Conservation (phyloP, 176 grass and related monocot species). For the Neostapfia colusana region DNA sequence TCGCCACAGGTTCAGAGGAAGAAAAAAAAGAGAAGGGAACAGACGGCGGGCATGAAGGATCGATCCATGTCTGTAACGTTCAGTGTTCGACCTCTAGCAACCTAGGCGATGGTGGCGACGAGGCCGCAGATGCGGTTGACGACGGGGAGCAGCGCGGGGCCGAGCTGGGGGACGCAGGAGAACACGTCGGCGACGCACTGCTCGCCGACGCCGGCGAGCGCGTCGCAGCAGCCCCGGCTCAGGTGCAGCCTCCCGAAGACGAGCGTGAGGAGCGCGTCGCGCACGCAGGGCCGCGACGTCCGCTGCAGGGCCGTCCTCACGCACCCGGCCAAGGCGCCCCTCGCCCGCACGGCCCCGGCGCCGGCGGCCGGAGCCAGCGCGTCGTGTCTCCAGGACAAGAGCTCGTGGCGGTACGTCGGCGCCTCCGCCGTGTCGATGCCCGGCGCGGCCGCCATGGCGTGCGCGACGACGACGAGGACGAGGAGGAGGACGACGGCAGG, state of each 20-base stretch:
- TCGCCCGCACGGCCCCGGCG: neutral
- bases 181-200: slow-evolving; percentile 35
- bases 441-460: neutral
- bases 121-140: slow-evolving; percentile 29
- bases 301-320: slow-evolving; percentile 18
- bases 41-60: neutral
- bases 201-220: slow-evolving; percentile 19
- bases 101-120: neutral
- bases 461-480: neutral
- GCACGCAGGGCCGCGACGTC: slow-evolving; percentile 25
- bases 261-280: slow-evolving; percentile 24
- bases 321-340: neutral
- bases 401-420: neutral
- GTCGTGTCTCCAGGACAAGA: neutral
- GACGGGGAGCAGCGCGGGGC: slow-evolving; percentile 5
- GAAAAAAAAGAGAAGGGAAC: no score
- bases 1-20: neutral
- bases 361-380: neutral
- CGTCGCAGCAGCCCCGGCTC: slow-evolving; percentile 23
- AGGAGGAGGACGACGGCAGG: neutral
- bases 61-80: neutral
- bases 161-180: neutral
- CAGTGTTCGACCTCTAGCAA: neutral
- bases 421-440: neutral
- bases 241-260: neutral